Conservation (phyloP, 2,329 filamentous ascomycete genomes). For the Blastomyces parvus region DNA sequence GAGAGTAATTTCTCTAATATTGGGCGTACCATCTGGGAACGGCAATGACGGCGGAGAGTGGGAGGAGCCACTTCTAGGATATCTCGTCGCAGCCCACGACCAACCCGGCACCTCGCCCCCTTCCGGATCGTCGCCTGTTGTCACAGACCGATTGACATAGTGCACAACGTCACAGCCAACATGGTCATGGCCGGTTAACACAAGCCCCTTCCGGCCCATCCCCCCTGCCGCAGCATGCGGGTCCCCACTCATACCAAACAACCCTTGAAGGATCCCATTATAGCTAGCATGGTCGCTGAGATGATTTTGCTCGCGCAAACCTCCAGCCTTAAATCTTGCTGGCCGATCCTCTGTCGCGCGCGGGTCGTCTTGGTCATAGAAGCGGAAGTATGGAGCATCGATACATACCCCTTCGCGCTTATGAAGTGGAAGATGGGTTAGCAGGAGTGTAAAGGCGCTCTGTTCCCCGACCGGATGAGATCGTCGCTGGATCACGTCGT, state of each 20-base stretch:
- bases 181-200: conserved; percentile 92
- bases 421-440: conserved; percentile 87
- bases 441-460: conserved; percentile 64
- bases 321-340: conserved; percentile 31
- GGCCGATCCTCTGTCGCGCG: conserved; percentile 16
- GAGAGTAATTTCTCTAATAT: conserved; percentile 77
- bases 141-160: conserved; percentile 54
- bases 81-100: conserved; percentile 32
- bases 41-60: not conserved
- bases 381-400: conserved; percentile 74
- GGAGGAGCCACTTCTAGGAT: conserved; percentile 8
- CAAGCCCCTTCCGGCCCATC: conserved; percentile 60
- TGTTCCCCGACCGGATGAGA: conserved; percentile 51
- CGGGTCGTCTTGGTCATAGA: conserved; percentile 59
- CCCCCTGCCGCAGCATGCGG: conserved; percentile 50
- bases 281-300: conserved; percentile 61
- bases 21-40: conserved; percentile 23
- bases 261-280: conserved; percentile 66
- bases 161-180: conserved; percentile 87
- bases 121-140: conserved; percentile 13
- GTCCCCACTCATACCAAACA: conserved; percentile 67
- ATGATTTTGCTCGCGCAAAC: conserved; percentile 80
- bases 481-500: conserved; percentile 49
- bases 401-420: conserved; percentile 75
- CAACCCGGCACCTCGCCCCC: conserved; percentile 16